Evolutionary conservation across 1,139 yeast genomes (phyloP), one percentile per base, ranked within the genome.

Genomic region (Petasospora fabianii): DNA sequence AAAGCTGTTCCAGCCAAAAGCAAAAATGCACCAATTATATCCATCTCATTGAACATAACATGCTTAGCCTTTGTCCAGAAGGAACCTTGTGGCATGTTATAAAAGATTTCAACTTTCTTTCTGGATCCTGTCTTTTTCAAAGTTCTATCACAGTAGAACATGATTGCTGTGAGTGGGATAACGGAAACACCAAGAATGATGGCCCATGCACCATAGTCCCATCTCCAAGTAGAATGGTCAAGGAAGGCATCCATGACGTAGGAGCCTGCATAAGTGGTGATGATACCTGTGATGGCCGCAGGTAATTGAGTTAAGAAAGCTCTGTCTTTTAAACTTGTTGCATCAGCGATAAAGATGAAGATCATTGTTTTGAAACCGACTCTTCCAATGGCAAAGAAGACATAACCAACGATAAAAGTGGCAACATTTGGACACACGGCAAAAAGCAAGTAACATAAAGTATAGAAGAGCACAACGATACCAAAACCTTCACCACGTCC

Each of bases 401-500:
- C 43, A 42, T 62, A 61, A 15, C 62, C 66, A 18, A 53, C 50
- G 26, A 62, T 51, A 43, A 58, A 65, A 20, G 60, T 49, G 20
- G 47, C 47, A 26, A 62, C 58, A 35, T 56, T 60, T 13, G 54
- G 51, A 16, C 63, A 52, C 12, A 58, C 45, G 7, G 67, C 64
- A 44, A 55, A 55, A 30, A 63, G 44, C 15, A 62, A 46, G 39
- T 56, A 61, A 13, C 65, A 60, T 30, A 61, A 34, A 3, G 60
- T 49, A 35, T 59, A 54, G 17, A 59, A 30, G 13, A 53, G 33
- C 12, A 64, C 50, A 8, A 66, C 53, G 10, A 62, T 27, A 12
- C 56, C 47, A 39, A 64, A 62, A 20, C 68, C 68, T 46, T 65
- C 69, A 36, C 61, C 61, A 31, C 71, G 58, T 12, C 72, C 71